These are phyloP conservation scores for Saturnispora serradocipensis DNA, from an alignment of 805 yeast species.

Conservation along the genomic window DNA sequence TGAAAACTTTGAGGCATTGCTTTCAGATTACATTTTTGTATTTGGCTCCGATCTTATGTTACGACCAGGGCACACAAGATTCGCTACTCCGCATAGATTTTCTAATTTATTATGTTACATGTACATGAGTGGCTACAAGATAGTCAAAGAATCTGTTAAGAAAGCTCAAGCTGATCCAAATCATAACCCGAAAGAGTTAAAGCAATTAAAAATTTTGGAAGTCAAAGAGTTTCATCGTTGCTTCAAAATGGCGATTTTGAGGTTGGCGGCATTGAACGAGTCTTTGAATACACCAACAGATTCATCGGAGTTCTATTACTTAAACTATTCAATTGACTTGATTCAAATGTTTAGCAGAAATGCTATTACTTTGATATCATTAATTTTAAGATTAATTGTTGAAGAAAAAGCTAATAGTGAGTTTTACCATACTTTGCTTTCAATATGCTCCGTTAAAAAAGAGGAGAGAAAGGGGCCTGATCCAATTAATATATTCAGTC, in stretches of 20 bases:
- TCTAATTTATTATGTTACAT: slow-evolving; percentile 17
- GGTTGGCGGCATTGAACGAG: slow-evolving; percentile 16
- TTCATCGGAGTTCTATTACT: neutral
- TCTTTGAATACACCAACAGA: slow-evolving; percentile 5
- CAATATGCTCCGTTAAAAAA: neutral
- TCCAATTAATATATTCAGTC: slow-evolving; percentile 7
- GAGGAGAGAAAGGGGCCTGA: neutral
- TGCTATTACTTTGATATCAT: slow-evolving; percentile 12
- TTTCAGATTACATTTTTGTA: slow-evolving; percentile 8
- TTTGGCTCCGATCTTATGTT: slow-evolving; percentile 5
- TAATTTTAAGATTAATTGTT: slow-evolving; percentile 11
- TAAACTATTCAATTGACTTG: slow-evolving; percentile 13
- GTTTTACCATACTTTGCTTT: neutral
- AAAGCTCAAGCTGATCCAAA: neutral
- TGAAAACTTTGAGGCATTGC: slow-evolving; percentile 13
- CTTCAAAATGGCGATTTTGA: slow-evolving; percentile 13
- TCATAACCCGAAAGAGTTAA: slow-evolving; percentile 3
- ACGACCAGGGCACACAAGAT: neutral
- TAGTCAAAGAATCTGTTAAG: slow-evolving; percentile 4
- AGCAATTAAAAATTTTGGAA: slow-evolving; percentile 12
- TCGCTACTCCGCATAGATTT: neutral
- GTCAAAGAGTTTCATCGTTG: slow-evolving; percentile 14
- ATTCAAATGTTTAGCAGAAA: slow-evolving; percentile 17
- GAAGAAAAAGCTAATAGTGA: slow-evolving; percentile 1
- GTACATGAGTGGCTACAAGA: slow-evolving; percentile 14